These are phyloP conservation scores for Ogataea hybrid DNA, from an alignment of 1,139 yeast species.

Conservation along the genomic window DNA sequence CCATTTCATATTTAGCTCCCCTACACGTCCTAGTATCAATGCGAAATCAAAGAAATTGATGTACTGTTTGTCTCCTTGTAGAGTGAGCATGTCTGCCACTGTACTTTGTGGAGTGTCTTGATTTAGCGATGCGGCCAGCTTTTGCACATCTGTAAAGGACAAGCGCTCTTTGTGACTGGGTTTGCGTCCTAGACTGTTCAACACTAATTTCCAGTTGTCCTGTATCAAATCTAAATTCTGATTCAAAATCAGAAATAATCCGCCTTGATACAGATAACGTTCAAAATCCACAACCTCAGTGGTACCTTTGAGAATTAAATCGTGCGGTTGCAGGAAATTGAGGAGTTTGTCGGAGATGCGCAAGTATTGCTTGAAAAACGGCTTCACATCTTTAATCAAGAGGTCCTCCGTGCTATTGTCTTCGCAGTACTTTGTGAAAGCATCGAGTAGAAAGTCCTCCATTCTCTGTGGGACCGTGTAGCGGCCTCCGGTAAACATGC, in stretches of 20 bases:
- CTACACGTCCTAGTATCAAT: conserved; percentile 43
- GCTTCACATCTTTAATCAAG: conserved; percentile 27
- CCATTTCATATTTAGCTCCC: conserved; percentile 28
- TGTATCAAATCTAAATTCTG: conserved; percentile 38
- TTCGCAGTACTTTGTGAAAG: conserved; percentile 38
- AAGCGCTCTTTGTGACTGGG: conserved; percentile 17
- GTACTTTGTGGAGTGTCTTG: conserved; percentile 32
- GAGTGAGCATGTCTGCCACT: conserved; percentile 43
- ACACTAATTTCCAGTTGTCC: conserved; percentile 39
- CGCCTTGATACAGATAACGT: conserved; percentile 38
- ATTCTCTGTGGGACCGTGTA: conserved; percentile 35
- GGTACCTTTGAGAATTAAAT: conserved; percentile 35
- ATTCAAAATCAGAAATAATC: conserved; percentile 36
- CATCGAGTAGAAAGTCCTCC: conserved; percentile 40
- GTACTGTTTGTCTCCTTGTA: conserved; percentile 31
- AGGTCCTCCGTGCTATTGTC: conserved; percentile 35
- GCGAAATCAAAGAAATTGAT: conserved; percentile 43
- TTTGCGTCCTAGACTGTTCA: conserved; percentile 20
- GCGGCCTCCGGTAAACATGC: conserved; percentile 17
- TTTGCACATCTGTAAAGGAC: conserved; percentile 37
- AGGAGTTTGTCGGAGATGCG: conserved; percentile 22
- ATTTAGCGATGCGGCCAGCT: conserved; percentile 32
- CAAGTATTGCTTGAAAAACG: conserved; percentile 33
- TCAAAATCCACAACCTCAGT: conserved; percentile 45
- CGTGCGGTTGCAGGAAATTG: conserved; percentile 18